A percentile compares a stretch with the other conserved stretches of the same genome.
phyloP scores from a whole-genome alignment of 179 eudicot species.

The Pouteria campechiana region DNA sequence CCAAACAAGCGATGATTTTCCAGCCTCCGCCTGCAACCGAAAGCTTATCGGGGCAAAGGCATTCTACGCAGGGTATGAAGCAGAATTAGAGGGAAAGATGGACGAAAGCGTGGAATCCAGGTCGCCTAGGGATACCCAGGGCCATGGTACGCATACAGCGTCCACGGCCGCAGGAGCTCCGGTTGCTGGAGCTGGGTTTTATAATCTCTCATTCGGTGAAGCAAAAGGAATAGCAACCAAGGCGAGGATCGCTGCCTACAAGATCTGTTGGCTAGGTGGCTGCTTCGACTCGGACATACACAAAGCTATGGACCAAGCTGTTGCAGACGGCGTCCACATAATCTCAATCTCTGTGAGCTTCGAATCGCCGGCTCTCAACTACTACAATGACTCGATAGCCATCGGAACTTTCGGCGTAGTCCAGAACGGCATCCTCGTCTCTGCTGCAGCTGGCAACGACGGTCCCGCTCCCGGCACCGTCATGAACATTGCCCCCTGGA shows the following conservation, averaged over 20 bases:
- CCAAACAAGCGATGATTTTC: slow-evolving; percentile 36
- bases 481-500: slow-evolving; percentile 88
- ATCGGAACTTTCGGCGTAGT: slow-evolving; percentile 70
- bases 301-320: slow-evolving; percentile 81
- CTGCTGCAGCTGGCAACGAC: slow-evolving; percentile 84
- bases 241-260: slow-evolving; percentile 79
- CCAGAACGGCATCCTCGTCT: slow-evolving; percentile 55
- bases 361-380: slow-evolving; percentile 39
- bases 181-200: slow-evolving; percentile 57
- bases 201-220: slow-evolving; percentile 54
- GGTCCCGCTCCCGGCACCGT: slow-evolving; percentile 69
- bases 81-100: slow-evolving; percentile 19
- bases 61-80: slow-evolving; percentile 48
- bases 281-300: slow-evolving; percentile 80
- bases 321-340: slow-evolving; percentile 68
- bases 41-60: slow-evolving; percentile 77
- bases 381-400: slow-evolving; percentile 65
- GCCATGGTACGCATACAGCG: slow-evolving; percentile 91
- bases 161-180: slow-evolving; percentile 86
- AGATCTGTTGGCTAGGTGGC: slow-evolving; percentile 73
- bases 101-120: slow-evolving; percentile 32
- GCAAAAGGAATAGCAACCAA: slow-evolving; percentile 88
- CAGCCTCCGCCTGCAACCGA: slow-evolving; percentile 57
- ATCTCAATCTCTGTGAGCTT: slow-evolving; percentile 87
- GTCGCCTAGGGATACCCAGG: slow-evolving; percentile 86